A percentile compares a stretch with the other conserved stretches of the same genome.
phyloP scores from a whole-genome alignment of 495 filamentous ascomycete species.

The Xylaria castorea region DNA sequence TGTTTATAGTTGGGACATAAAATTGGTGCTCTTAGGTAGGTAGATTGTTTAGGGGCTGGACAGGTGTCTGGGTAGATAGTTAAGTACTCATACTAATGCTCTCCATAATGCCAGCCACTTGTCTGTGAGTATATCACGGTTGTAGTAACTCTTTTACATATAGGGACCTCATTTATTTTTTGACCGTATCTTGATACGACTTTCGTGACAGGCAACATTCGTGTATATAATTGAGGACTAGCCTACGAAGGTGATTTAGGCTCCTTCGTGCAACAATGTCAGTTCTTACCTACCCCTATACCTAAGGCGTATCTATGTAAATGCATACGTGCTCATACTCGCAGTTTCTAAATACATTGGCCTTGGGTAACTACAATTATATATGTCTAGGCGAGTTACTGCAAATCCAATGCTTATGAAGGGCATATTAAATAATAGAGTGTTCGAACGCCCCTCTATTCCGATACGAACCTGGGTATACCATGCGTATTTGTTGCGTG shows the following conservation, averaged over 20 bases:
- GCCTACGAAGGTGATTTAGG: too few species aligned
- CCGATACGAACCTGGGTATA: background rate
- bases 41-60: background rate
- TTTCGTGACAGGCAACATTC: too few species aligned
- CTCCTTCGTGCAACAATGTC: too few species aligned
- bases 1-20: background rate
- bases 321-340: background rate
- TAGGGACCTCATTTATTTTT: too few species aligned
- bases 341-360: background rate
- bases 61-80: background rate
- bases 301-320: too few species aligned
- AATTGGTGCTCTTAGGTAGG: background rate
- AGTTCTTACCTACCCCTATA: too few species aligned
- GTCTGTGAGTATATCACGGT: background rate
- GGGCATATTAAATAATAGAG: background rate
- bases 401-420: background rate
- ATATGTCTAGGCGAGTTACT: background rate
- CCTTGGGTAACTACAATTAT: background rate
- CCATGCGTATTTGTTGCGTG: background rate
- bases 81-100: background rate
- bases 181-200: too few species aligned
- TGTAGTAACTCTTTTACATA: background rate
- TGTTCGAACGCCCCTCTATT: background rate
- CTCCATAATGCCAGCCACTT: background rate
- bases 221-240: too few species aligned